Evolutionary conservation across 352 stramenopile genomes (phyloP).

Genomic region (Phytophthora macrochlamydospora): DNA sequence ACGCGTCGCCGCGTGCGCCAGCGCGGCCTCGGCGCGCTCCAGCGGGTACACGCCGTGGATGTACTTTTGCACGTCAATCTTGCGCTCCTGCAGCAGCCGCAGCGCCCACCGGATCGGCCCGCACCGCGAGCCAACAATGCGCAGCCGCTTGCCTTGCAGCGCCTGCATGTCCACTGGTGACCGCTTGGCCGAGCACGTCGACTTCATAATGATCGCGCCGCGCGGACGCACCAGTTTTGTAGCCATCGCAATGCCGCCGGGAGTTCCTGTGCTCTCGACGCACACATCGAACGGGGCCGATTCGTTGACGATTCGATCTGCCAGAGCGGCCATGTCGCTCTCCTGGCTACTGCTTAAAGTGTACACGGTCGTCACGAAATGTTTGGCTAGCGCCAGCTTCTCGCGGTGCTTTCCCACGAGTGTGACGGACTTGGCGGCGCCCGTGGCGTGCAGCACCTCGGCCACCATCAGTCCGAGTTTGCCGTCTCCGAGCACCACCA

Average conservation of each 20-base stretch:
- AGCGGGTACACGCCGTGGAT: conserved; percentile 70
- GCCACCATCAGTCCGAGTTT: conserved; percentile 89
- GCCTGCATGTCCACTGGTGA: conserved; percentile 33
- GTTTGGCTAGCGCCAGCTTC: conserved; percentile 59
- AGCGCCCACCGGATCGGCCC: conserved; percentile 66
- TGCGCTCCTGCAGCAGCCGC: conserved; percentile 48
- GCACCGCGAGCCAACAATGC: conserved; percentile 69
- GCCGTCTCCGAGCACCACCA: conserved; percentile 88
- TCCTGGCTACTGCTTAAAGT: conserved; percentile 27
- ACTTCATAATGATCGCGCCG: conserved; percentile 57
- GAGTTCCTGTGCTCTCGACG: conserved; percentile 68
- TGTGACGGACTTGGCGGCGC: conserved; percentile 37
- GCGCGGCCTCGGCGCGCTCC: conserved; percentile 44
- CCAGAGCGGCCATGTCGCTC: conserved; percentile 24
- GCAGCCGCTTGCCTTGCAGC: conserved; percentile 49
- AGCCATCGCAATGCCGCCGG: conserved; percentile 45
- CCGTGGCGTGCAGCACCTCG: conserved; percentile 66
- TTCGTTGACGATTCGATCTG: conserved; percentile 24
- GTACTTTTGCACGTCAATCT: conserved; percentile 71
- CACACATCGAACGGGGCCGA: conserved; percentile 58
- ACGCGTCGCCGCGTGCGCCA: conserved; percentile 50
- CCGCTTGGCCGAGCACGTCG: conserved; percentile 45
- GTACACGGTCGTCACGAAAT: conserved; percentile 45
- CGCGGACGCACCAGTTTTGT: conserved; percentile 41
- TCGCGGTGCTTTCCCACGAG: conserved; percentile 66